Conservation (phyloP, 1,284 basidiomycete species). For the Sparassis latifolia region DNA sequence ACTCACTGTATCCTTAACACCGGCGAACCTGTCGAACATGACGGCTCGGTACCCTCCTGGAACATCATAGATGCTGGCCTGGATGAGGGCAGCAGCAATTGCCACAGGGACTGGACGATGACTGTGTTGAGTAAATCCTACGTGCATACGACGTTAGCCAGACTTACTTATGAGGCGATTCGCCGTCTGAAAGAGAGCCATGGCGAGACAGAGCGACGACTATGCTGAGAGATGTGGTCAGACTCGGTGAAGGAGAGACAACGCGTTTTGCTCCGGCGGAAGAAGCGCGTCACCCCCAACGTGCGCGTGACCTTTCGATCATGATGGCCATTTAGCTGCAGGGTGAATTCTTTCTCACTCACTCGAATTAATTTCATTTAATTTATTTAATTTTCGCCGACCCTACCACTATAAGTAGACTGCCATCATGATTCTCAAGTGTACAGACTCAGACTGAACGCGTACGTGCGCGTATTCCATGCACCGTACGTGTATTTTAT, state of each 20-base stretch:
- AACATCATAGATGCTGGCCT: slow-evolving; percentile 88
- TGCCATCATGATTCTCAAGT: no score
- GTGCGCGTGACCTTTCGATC: neutral
- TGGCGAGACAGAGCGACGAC: slow-evolving; percentile 1
- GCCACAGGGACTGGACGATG: slow-evolving; percentile 65
- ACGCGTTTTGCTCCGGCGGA: slow-evolving; percentile 6
- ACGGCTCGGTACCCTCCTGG: slow-evolving; percentile 92
- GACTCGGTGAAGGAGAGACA: neutral
- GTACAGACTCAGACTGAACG: no score
- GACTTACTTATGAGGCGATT: slow-evolving; percentile 24
- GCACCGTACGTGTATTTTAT: no score
- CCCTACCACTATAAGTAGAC: no score
- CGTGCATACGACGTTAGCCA: neutral
- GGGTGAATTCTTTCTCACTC: no score
- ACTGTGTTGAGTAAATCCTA: neutral
- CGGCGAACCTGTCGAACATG: slow-evolving; percentile 97
- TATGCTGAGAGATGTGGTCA: neutral
- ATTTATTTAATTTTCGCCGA: no score
- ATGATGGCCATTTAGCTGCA: no score
- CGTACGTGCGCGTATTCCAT: no score
- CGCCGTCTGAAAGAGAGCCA: slow-evolving; percentile 36
- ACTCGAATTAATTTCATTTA: no score
- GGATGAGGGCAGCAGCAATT: slow-evolving; percentile 57
- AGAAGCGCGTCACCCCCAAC: slow-evolving; percentile 13
- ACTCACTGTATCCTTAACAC: slow-evolving; percentile 75